These are phyloP conservation scores for Ganoderma sinense DNA, from an alignment of 1,284 basidiomycete genomes.

Conservation along the genomic window DNA sequence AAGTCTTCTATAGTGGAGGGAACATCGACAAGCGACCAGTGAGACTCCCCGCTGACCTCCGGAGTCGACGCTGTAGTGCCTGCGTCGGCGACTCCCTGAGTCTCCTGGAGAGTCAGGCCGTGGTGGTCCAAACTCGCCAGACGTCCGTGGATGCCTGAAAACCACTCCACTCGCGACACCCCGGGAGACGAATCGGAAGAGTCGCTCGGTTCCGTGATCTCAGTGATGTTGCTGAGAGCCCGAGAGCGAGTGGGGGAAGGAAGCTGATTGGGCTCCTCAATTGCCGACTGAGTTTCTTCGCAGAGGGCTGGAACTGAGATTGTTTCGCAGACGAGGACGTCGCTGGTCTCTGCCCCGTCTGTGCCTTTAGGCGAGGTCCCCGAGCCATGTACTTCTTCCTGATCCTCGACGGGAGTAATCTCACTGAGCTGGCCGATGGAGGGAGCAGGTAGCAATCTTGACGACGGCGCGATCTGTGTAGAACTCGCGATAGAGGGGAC, in stretches of 20 bases:
- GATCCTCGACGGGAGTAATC: not conserved
- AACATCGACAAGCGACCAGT: not conserved
- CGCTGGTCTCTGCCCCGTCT: not conserved
- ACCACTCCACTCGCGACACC: conserved; percentile 9
- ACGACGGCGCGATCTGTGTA: not conserved
- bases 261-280: not conserved
- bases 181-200: not conserved
- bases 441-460: not conserved
- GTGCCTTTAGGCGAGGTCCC: not conserved
- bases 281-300: not conserved
- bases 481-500: not conserved
- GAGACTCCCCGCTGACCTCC: not conserved
- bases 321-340: not conserved
- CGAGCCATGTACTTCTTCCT: not conserved
- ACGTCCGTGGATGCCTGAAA: conserved; percentile 7
- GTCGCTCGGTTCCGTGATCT: conserved; percentile 11
- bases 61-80: conserved; percentile 3
- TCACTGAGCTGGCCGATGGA: not conserved
- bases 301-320: not conserved
- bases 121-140: conserved; percentile 7
- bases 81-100: not conserved
- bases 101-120: not conserved
- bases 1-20: not conserved
- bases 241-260: not conserved
- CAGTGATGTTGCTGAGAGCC: conserved; percentile 12